Conservation (phyloP, 2,329 filamentous ascomycete species). For the Parafenestella ontariensis region DNA sequence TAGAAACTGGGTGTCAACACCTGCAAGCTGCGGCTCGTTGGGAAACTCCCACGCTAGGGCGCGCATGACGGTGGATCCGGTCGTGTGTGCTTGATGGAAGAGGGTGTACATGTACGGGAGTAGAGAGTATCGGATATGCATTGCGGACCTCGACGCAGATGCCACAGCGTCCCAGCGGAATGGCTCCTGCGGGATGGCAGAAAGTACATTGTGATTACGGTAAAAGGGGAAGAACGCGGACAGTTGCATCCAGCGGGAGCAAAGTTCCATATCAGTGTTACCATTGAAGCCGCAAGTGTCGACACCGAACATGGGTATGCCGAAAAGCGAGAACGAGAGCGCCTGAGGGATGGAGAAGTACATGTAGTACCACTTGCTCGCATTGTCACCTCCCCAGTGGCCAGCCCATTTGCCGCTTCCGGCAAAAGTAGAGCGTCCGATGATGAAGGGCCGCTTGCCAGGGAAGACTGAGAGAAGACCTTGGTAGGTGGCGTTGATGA, state of each 20-base stretch:
- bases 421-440: constrained; percentile 81
- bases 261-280: constrained; percentile 73
- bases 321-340: constrained; percentile 75
- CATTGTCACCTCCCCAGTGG: constrained; percentile 81
- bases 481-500: constrained; percentile 78
- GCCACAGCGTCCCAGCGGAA: constrained; percentile 73
- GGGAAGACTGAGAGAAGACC: constrained; percentile 70
- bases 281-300: constrained; percentile 71
- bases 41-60: constrained; percentile 79
- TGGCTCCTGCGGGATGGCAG: constrained; percentile 70
- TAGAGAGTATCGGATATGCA: constrained; percentile 73
- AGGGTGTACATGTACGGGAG: constrained; percentile 80
- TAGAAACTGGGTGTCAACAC: constrained; percentile 74
- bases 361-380: constrained; percentile 74
- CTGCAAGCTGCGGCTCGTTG: constrained; percentile 70
- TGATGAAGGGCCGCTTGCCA: constrained; percentile 79
- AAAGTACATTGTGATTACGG: constrained; percentile 74
- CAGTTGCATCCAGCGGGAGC: constrained; percentile 76
- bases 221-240: constrained; percentile 81
- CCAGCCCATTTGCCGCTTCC: constrained; percentile 78
- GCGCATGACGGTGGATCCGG: constrained; percentile 74
- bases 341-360: constrained; percentile 80
- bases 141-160: constrained; percentile 69
- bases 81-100: constrained; percentile 70
- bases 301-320: constrained; percentile 76